Conservation (phyloP, 352 stramenopile species). For the Phytophthora idaei region DNA sequence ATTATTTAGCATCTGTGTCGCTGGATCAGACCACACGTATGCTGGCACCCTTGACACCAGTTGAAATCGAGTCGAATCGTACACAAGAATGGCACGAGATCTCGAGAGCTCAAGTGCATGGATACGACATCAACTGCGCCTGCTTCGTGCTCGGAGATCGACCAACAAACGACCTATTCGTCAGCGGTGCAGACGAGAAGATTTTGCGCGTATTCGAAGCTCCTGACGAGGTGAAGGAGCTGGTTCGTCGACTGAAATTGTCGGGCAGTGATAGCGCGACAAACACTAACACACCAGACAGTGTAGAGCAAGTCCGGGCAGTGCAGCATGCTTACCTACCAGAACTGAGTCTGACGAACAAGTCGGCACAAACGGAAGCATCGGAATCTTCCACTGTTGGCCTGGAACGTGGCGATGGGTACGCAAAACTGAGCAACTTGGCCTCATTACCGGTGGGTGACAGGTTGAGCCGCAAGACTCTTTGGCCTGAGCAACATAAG, state of each 20-base stretch:
- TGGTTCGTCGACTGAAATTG: slow-evolving; percentile 34
- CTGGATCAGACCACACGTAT: slow-evolving; percentile 76
- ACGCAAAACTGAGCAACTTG: slow-evolving; percentile 12
- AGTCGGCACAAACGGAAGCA: slow-evolving; percentile 30
- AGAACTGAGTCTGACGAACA: slow-evolving; percentile 83
- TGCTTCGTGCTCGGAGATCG: slow-evolving; percentile 44
- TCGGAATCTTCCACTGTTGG: background rate
- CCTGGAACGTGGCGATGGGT: slow-evolving; percentile 34
- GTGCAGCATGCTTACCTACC: slow-evolving; percentile 73
- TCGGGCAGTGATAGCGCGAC: background rate
- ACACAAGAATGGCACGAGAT: slow-evolving; percentile 60
- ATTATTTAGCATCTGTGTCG: slow-evolving; percentile 78
- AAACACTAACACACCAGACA: background rate
- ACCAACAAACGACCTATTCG: slow-evolving; percentile 52
- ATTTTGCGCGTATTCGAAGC: slow-evolving; percentile 81
- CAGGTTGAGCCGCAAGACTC: slow-evolving; percentile 61
- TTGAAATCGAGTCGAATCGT: background rate
- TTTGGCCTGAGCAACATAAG: slow-evolving; percentile 81
- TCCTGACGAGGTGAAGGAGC: slow-evolving; percentile 50
- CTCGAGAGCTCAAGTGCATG: slow-evolving; percentile 78
- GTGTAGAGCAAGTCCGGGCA: background rate
- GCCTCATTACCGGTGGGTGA: slow-evolving; percentile 65
- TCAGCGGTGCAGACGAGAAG: slow-evolving; percentile 85
- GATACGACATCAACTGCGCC: slow-evolving; percentile 82
- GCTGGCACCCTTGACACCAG: slow-evolving; percentile 33